Base-by-base conservation (phyloP, 176 grass and related monocot species). In the Carex kokanica region DNA sequence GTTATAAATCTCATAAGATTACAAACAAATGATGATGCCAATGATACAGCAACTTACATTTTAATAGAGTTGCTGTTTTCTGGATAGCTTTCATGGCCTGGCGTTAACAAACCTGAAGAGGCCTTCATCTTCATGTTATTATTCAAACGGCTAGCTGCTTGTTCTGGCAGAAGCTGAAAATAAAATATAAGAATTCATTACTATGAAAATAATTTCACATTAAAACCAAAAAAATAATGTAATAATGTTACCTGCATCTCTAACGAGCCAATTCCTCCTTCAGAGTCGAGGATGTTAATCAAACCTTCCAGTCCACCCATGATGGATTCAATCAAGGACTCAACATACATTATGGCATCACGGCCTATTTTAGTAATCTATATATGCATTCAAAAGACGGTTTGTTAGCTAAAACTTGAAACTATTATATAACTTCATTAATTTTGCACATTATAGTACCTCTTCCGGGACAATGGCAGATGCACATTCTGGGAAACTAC, bases 251-350 rank as follows among this genome's bases (percentile, higher is more conserved):
- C 95, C 95, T 98, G 95, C 89, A 94, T 93, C 79, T 98, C 95
- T 86, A 98, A 84, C 84, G 92, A 98, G 60, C 95, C 95, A 82
- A 98, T 93, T 88, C 95, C 95, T 88, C 95, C 92, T 87, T 95
- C 95, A 79, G 95, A 93, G 71, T 98, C 95, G 31, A 98, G 89
- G 88, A 98, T 98, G 88, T 98, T 98, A 83, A 98, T 95, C 74
- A 98, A 86, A 82, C 95, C 95, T 91, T 98, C 95, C 84, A 98
- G 78, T 87, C 95, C 95, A 77, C 95, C 95, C 95, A 98, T 98
- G 84, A 98, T 98, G 78, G 95, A 98, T 85, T 98, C 95, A 67
- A 98, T 94, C 54, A 98, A 88, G 13, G 95, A 98, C 69, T 98
- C 95, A 7, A 98, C 95, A 77, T 94, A 94, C 69, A 93, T 93